Base-by-base conservation (phyloP, 495 filamentous ascomycete species). In the Gamarada debralockiae region DNA sequence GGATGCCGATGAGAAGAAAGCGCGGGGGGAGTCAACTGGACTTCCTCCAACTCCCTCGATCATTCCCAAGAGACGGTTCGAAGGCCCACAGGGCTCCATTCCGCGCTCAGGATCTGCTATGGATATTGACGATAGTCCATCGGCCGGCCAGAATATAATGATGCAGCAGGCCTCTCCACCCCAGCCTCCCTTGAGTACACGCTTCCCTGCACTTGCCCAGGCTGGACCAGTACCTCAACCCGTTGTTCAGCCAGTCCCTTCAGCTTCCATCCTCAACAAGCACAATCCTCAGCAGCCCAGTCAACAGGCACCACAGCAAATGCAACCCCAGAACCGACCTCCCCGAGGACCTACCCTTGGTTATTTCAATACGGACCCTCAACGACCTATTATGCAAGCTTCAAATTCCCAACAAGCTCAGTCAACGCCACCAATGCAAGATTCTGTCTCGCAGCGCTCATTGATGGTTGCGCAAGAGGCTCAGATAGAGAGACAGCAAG, bases 1-100 rank as follows among this genome's bases (percentile, higher is more conserved):
- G 5, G 80, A 83, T 23, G 87, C 90, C 2, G 89, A 97, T 61
- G 70, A 72, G 17, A 87, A 83, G 68, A 84, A 78, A 42, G 61
- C 71, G 24, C 71, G 82, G 33, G 89, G 89, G 25, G 88, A 91
- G 65, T 81, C 86, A 50, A 81, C 85, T 20, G 82, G 84, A 9
- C 88, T 89, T 56, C 42, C 44, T 7, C 80, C 81, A 31, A 73
- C 77, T 9, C 78, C 80, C 3, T 87, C 82, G 3, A 47, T 54
- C 18, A 38, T 53, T 34, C 55, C 60, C 17, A 62, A 59, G 15
- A 54, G 72, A 14, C 73, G 75, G 2, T 73, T 77, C 25, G 65
- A 63, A 49, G 60, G 55, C 47, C 58, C 56, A 31, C 25, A 67
- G 18, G 57, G 46, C n/a, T 15, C 53, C 20, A 8, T 51, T 25